Evolutionary conservation across 2,329 filamentous ascomycete genomes (phyloP), one percentile per base, ranked within the genome.

Genomic region (Fusarium subglutinans): DNA sequence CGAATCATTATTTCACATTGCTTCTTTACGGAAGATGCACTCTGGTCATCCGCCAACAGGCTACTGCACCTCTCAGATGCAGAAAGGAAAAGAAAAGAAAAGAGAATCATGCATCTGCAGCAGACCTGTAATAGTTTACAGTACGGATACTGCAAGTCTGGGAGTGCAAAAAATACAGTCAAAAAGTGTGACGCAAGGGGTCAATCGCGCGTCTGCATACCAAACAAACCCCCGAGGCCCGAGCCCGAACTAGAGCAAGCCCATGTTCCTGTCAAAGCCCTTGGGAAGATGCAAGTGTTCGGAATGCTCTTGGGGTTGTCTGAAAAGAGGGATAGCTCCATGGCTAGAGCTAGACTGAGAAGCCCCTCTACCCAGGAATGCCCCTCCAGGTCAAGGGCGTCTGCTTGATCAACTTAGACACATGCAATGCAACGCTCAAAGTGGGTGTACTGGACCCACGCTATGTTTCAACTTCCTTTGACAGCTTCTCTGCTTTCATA

Each of bases 301-400:
- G 75, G 67, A 69, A 71, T 63, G 61, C 66, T 68, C 48, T 66
- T 50, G 58, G 63, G 41, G 51, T 53, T 63, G 63, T 58, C 65
- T 64, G 67, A 65, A 54, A 45, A 73, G 77, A 79, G 74, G 74
- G 77, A 78, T 74, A 74, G 56, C 43, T 51, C 24, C 30, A 58
- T 70, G 74, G 24, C 24, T 38, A 51, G 41, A 58, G 69, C 66
- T 65, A 74, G 74, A 65, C 48, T 63, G 68, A 64, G 64, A 63
- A 35, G 66, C 73, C 66, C 72, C 76, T 74, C 76, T 40, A 77
- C 66, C 64, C 67, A 78, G 77, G 77, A 79, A 79, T 79, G 77
- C 74, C 77, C 76, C 76, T 77, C 77, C 59, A 57, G 65, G 64
- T 73, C 73, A 76, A 78, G 75, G 77, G 77, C 50, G 70, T 28